Percentiles rank a stretch among this genome's conserved stretches.
Evolutionary conservation across 495 filamentous ascomycete species (phyloP).

Genomic region (Penicillium coprophilum): DNA sequence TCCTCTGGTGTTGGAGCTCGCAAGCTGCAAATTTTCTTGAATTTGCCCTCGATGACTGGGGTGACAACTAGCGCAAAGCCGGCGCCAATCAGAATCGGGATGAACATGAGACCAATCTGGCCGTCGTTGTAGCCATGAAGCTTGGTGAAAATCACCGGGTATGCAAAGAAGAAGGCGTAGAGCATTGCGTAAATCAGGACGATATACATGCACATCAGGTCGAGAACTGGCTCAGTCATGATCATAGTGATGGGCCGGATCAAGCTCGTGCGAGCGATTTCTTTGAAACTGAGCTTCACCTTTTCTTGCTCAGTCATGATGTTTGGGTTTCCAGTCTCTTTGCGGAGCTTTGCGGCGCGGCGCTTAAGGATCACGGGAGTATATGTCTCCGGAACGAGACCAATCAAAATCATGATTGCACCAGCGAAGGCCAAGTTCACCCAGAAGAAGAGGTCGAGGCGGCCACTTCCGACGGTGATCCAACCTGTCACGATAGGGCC

Average conservation of each 20-base stretch:
- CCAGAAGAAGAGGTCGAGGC: constrained; percentile 57
- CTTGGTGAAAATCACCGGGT: constrained; percentile 57
- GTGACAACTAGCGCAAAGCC: constrained; percentile 49
- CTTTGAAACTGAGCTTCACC: constrained; percentile 23
- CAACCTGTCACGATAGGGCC: constrained; percentile 61
- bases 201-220: constrained; percentile 64
- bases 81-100: constrained; percentile 51
- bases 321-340: constrained; percentile 57
- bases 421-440: constrained; percentile 38
- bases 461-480: constrained; percentile 51
- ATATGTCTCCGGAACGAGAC: constrained; percentile 62
- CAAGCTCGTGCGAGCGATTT: constrained; percentile 51
- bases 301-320: constrained; percentile 51
- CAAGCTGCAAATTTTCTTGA: constrained; percentile 23
- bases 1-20: constrained; percentile 37
- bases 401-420: constrained; percentile 49
- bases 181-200: constrained; percentile 67
- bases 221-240: constrained; percentile 54
- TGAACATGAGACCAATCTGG: constrained; percentile 37
- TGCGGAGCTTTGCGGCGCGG: constrained; percentile 53
- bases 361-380: constrained; percentile 58
- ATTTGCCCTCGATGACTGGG: constrained; percentile 37
- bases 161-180: constrained; percentile 76
- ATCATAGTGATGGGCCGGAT: constrained; percentile 39
- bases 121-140: constrained; percentile 50